Conservation (phyloP, 2,329 filamentous ascomycete species). For the Pseudogymnoascus verrucosus region DNA sequence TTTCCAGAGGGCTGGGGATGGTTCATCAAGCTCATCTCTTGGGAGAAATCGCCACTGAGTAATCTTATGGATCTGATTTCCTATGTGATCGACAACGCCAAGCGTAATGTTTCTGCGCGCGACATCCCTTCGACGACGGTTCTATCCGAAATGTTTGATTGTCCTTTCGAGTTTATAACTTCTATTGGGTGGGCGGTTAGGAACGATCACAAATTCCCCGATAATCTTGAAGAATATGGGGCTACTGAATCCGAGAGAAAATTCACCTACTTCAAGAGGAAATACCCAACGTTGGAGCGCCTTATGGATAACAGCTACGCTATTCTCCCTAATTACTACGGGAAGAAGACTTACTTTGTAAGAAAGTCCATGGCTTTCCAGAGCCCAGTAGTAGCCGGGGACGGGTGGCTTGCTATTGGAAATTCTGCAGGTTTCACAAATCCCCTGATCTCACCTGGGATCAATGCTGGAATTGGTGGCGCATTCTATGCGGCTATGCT, state of each 20-base stretch:
- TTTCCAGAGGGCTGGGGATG: constrained; percentile 25
- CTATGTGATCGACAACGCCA: constrained; percentile 21
- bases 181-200: background rate
- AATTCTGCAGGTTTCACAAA: constrained; percentile 26
- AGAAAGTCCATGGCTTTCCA: constrained; percentile 12
- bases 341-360: background rate
- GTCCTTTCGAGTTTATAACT: background rate
- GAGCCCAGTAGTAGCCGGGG: constrained; percentile 21
- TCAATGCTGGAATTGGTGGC: constrained; percentile 16
- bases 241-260: constrained; percentile 21
- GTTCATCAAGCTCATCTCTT: constrained; percentile 23
- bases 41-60: constrained; percentile 21
- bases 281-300: constrained; percentile 19
- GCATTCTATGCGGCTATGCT: background rate
- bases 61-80: constrained; percentile 24
- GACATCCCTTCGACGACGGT: constrained; percentile 13
- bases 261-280: constrained; percentile 22
- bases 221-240: constrained; percentile 19
- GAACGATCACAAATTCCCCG: constrained; percentile 14
- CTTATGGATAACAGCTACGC: constrained; percentile 19
- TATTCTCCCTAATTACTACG: constrained; percentile 5
- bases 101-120: constrained; percentile 15
- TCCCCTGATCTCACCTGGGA: constrained; percentile 24
- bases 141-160: background rate
- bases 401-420: constrained; percentile 24